Base-by-base conservation (phyloP, 177 flowering plant species). In the Vitis hybrid region DNA sequence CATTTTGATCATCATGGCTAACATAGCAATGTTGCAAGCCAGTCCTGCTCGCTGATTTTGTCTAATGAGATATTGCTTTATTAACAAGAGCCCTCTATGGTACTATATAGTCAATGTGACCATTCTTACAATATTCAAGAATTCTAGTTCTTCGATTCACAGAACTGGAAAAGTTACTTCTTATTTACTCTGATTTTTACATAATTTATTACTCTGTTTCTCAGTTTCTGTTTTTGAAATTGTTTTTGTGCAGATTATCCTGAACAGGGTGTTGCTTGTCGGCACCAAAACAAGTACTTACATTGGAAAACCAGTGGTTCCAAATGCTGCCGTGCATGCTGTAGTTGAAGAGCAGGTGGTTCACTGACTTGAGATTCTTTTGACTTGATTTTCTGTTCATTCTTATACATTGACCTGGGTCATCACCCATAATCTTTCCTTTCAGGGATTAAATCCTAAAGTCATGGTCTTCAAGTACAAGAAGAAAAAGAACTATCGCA, bases 331-430 rank as follows among this genome's bases (percentile, higher is more conserved):
- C 21, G 99, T 95, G 13, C 94, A 95, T 85, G 99, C 99, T 9
- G 89, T 93, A 18, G 94, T 95, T 30, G 99, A 95, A 77, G 98
- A 93, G 73, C 92, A 90, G 84, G 98, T 93, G 79, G 52, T n/a
- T 68, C 65, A 72, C n/a, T 24, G 35, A 50, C 21, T 52, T 12
- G 21, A 54, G 30, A 19, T 3, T 11, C 49, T 64, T 52, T 40
- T 17, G 6, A 8, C 3, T 62, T 63, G 40, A 7, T 59, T 64
- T 55, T 24, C 21, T 7, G 14, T 69, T 19, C 30, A 13, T 50
- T 62, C 32, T 7, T 63, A 7, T n/a, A 40, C 4, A 3, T 59
- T 17, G 13, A 15, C 4, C 66, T 68, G 52, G 32, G 15, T 64
- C 32, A 19, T 30, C 19, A 50, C 7, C 11, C 24, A 21, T 18